Evolutionary conservation across 441 rosid species (phyloP).

Genomic region (Theobroma grandiflorum): DNA sequence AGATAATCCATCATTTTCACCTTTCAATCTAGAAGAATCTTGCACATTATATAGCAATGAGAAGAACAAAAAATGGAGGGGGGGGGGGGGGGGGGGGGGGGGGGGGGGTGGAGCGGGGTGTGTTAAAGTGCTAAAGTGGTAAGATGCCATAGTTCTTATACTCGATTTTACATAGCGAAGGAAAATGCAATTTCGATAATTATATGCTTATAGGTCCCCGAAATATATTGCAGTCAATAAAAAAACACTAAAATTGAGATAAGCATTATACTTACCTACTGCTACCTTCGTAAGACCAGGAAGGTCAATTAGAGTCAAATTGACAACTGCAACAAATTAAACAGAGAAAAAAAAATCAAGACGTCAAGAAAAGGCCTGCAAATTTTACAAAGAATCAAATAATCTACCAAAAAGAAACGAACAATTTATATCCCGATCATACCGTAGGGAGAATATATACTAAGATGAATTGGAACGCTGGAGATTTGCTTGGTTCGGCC

Average conservation of each 20-base stretch:
- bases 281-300: constrained; percentile 99
- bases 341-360: constrained; percentile 25
- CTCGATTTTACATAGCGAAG: background rate
- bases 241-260: background rate
- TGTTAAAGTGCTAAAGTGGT: background rate
- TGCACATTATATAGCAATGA: background rate
- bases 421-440: constrained; percentile 23
- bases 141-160: background rate
- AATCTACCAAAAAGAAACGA: background rate
- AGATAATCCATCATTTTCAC: constrained; percentile 17
- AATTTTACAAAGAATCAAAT: background rate
- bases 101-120: no score
- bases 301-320: constrained; percentile 96
- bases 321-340: constrained; percentile 73
- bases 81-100: background rate
- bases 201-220: background rate
- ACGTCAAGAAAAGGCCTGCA: background rate
- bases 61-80: background rate
- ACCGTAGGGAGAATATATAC: constrained; percentile 95
- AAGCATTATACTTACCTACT: constrained; percentile 69
- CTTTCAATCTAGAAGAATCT: background rate
- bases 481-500: constrained; percentile 88
- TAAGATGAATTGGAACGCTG: constrained; percentile 93
- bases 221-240: background rate
- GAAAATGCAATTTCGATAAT: constrained; percentile 4